Base-by-base conservation (phyloP, 306 rosid species). In the Benincasa hispida region DNA sequence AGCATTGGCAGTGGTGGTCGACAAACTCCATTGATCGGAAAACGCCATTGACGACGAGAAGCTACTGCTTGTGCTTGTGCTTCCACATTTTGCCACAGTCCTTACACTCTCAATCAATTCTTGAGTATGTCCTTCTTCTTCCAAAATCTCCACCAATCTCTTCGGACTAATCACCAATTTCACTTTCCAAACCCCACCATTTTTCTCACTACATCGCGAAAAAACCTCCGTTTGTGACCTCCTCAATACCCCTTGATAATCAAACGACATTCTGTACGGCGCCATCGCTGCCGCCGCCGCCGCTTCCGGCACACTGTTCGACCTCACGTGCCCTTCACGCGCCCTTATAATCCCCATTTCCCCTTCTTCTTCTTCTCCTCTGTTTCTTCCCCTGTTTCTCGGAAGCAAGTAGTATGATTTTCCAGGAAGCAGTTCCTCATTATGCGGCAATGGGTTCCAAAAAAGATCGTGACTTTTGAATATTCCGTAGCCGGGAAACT, bases 1-100 rank as follows among this genome's bases (percentile, higher is more conserved):
- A 51, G 92, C 82, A 81, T 81, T 78, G 17, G 72, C 72, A 5
- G 72, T 63, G 48, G 72, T 10, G 60, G 84, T 86, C 0, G 91
- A 88, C 50, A 90, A 86, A 34, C 88, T 88, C 98, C 98, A 92
- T 32, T 87, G 91, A 76, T 92, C 92, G 19, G 93, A 87, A 80
- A 87, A 79, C 35, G 87, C 88, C n/a, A 79, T 79, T 19, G 89
- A 73, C 10, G 75, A 58, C 6, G 72, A 58, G n/a, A 81, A 73
- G 45, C 79, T 81, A 13, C 50, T 50, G 75, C 66, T 66, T 0
- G 74, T 12, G 28, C 32, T 24, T 1, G 54, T 39, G 55, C 18
- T 68, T 47, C 92, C 87, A 77, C 98, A 91, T 78, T 89, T 93
- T 2, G 98, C 98, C 10, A 93, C 96, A 11, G 87, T 88, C 25